A percentile compares a stretch with the other conserved stretches of the same genome.
Conservation (phyloP, 2,329 filamentous ascomycete genomes). For the Venturia oleaginea region DNA sequence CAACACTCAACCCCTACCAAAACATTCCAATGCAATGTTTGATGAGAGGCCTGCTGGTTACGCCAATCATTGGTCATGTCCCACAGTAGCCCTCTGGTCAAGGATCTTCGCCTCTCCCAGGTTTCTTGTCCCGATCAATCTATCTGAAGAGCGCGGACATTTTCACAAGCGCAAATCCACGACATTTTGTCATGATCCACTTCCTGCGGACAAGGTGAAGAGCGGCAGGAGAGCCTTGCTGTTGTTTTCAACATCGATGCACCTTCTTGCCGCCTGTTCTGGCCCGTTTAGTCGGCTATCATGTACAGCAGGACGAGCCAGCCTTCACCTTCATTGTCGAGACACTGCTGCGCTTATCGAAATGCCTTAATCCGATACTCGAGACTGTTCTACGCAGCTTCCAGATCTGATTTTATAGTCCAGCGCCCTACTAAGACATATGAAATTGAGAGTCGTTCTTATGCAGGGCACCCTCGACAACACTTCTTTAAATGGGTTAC, state of each 20-base stretch:
- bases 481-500: slow-evolving; percentile 5
- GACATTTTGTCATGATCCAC: background rate
- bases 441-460: background rate
- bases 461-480: slow-evolving; percentile 1
- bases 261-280: background rate
- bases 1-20: background rate
- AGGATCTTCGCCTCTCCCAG: slow-evolving; percentile 1
- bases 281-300: background rate
- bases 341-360: background rate
- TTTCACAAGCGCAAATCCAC: background rate
- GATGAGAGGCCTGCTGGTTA: background rate
- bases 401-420: background rate
- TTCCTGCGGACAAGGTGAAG: background rate
- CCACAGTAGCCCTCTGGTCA: background rate
- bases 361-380: background rate
- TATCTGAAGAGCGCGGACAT: slow-evolving; percentile 3
- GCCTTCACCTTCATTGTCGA: background rate
- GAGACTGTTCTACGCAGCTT: background rate
- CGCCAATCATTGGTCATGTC: background rate
- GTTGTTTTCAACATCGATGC: background rate
- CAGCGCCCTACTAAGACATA: background rate
- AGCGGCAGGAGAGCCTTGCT: background rate
- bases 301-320: background rate
- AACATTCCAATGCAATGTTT: background rate
- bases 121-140: background rate